These are phyloP conservation scores for Tetragonia tetragonoides DNA, from an alignment of 148 eudicot species.

Conservation along the genomic window DNA sequence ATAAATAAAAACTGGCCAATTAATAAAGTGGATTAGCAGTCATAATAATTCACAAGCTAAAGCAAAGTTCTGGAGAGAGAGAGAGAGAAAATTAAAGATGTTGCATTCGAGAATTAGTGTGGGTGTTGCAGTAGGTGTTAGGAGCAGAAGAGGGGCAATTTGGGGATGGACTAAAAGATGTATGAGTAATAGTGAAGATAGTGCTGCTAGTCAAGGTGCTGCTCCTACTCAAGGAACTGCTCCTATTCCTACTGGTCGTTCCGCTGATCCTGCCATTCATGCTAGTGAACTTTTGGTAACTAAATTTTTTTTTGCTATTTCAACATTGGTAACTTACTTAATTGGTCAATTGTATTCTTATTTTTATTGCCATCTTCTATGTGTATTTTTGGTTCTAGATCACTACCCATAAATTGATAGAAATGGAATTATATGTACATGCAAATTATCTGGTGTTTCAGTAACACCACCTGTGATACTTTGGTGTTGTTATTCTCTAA, in stretches of 20 bases:
- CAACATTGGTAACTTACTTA: too few relatives aligned
- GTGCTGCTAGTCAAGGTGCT: constrained; percentile 19
- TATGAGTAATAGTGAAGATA: neutral
- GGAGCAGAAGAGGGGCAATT: constrained; percentile 11
- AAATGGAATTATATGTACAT: too few relatives aligned
- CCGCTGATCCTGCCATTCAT: constrained; percentile 31
- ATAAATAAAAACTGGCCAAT: neutral
- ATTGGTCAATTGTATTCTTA: too few relatives aligned
- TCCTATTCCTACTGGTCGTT: constrained; percentile 26
- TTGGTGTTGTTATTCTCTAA: too few relatives aligned
- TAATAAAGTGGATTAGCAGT: neutral
- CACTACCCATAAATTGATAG: too few relatives aligned
- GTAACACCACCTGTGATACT: too few relatives aligned
- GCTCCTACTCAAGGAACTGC: constrained; percentile 21
- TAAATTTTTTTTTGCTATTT: too few relatives aligned
- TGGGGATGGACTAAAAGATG: constrained; percentile 16
- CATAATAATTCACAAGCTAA: neutral
- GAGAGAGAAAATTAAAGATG: constrained; percentile 5
- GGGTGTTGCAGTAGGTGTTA: neutral
- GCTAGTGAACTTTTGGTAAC: constrained; percentile 25
- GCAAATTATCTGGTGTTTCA: too few relatives aligned
- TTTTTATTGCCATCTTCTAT: too few relatives aligned
- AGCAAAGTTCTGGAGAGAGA: neutral
- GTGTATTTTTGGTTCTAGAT: too few relatives aligned
- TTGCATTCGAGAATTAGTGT: constrained; percentile 18